Evolutionary conservation across 2,329 filamentous ascomycete genomes (phyloP).

Genomic region (Aureobasidium subglaciale): DNA sequence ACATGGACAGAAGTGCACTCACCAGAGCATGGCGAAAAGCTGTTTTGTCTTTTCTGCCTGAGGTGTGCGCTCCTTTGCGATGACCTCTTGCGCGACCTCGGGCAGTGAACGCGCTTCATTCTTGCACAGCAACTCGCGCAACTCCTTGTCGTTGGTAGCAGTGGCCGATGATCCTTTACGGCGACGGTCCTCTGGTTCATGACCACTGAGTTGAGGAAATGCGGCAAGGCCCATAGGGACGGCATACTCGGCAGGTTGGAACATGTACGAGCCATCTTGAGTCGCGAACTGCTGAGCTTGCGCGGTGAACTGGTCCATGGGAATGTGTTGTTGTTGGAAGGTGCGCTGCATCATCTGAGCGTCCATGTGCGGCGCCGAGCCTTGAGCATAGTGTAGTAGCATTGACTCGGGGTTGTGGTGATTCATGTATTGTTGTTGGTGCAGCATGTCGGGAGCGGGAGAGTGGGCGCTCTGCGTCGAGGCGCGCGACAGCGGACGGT

Average conservation of each 20-base stretch:
- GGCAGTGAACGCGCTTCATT: constrained; percentile 62
- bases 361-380: constrained; percentile 17
- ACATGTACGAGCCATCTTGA: constrained; percentile 14
- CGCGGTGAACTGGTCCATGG: constrained; percentile 14
- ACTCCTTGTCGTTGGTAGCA: constrained; percentile 73
- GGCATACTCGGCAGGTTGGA: constrained; percentile 4
- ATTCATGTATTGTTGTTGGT: constrained; percentile 18
- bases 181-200: constrained; percentile 37
- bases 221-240: constrained; percentile 11
- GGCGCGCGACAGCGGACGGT: constrained; percentile 18
- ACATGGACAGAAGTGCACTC: constrained; percentile 31
- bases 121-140: constrained; percentile 64
- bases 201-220: constrained; percentile 5
- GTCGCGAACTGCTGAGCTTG: constrained; percentile 12
- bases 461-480: constrained; percentile 19
- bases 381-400: constrained; percentile 17
- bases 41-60: constrained; percentile 79
- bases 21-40: constrained; percentile 86
- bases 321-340: constrained; percentile 14
- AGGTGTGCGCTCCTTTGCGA: constrained; percentile 70
- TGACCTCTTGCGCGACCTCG: constrained; percentile 68
- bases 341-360: constrained; percentile 18
- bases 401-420: constrained; percentile 15
- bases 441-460: constrained; percentile 18
- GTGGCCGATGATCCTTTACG: constrained; percentile 57